These are phyloP conservation scores for Macadamia integrifolia DNA, from an alignment of 164 flowering plant species.

Conservation along the genomic window DNA sequence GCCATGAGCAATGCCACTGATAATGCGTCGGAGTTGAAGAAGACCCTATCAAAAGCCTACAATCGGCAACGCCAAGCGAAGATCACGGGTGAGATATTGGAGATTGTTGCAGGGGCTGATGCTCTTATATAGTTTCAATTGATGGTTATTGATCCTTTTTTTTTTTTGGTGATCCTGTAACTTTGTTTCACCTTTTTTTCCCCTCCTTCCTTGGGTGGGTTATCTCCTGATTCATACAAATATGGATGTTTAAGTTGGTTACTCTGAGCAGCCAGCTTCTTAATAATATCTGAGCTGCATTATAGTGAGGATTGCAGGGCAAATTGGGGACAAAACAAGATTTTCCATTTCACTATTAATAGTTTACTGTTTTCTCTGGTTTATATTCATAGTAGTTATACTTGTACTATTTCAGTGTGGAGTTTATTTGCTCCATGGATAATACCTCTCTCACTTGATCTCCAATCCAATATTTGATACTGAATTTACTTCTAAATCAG, in stretches of 20 bases:
- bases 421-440: too few relatives aligned
- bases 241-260: slow-evolving; percentile 13
- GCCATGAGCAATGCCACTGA: slow-evolving; percentile 69
- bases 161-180: background rate
- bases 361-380: too few relatives aligned
- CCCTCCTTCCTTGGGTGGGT: background rate
- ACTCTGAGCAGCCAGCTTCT: background rate
- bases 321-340: background rate
- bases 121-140: slow-evolving; percentile 15
- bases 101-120: slow-evolving; percentile 75
- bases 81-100: slow-evolving; percentile 63
- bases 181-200: background rate
- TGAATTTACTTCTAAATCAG: too few relatives aligned
- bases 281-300: background rate
- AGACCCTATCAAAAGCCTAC: slow-evolving; percentile 35
- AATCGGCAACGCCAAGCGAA: slow-evolving; percentile 60
- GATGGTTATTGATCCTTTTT: too few relatives aligned
- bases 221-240: slow-evolving; percentile 7
- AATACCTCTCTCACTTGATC: too few relatives aligned
- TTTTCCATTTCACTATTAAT: background rate
- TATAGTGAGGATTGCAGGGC: background rate
- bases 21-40: slow-evolving; percentile 58
- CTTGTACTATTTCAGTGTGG: too few relatives aligned
- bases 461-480: too few relatives aligned
- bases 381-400: too few relatives aligned